Evolutionary conservation across 306 rosid species (phyloP), one percentile per base, ranked within the genome.

Genomic region (Pterocarpus santalinus): DNA sequence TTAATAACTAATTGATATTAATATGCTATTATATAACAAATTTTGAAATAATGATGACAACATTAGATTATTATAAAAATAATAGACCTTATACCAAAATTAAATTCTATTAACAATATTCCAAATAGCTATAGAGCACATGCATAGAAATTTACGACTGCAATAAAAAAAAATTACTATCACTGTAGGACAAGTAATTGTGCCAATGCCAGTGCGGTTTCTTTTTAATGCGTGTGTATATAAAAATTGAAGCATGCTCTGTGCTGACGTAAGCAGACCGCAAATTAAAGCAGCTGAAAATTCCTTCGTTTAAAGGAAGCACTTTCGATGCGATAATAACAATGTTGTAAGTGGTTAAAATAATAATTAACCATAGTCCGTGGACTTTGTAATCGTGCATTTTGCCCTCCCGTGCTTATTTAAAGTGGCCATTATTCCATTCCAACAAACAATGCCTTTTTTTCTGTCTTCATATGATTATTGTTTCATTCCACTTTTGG

Each of bases 381-480:
- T 68, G 38, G 78, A 77, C 77, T 82, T 86, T 51, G 73, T 65
- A 83, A 72, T 49, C 76, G 78, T 81, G 87, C 75, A 63, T 86
- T 73, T 80, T 41, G 66, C 65, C 72, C 88, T 87, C 90, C 89
- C 89, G 90, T 89, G 94, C 92, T 77, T 83, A 81, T 81, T 62
- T 64, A 55, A 85, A 65, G 43, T 52, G 76, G 58, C 72, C 74
- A 81, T 83, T 85, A 87, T 83, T 83, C 74, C 64, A 76, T 70
- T 85, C 82, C 79, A 87, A 75, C 66, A 84, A 75, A 70, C 68
- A 77, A 69, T 81, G 80, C 82, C 72, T 87, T 82, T 72, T 5
- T 83, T 78, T 79, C 90, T 46, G 79, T 77, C 65, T 76, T 34
- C 43, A 8, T 76, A 73, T 81, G 75, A 84, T 75, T 78, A 74